These are phyloP conservation scores for Discostella stelligera DNA, from an alignment of 352 stramenopile genomes.

Conservation along the genomic window DNA sequence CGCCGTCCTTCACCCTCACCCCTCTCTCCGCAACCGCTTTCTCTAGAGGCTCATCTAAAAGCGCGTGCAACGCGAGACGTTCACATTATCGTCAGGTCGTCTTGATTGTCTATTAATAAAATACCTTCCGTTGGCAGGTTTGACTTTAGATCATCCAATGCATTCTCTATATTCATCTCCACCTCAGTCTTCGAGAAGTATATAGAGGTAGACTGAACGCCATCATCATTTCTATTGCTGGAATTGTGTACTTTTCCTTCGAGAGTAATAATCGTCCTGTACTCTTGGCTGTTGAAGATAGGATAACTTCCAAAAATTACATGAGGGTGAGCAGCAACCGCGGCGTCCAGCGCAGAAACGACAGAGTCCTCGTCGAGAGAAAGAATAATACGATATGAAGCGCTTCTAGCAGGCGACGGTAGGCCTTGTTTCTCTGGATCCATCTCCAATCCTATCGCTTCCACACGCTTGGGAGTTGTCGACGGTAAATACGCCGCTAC, in stretches of 20 bases:
- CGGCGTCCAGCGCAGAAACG: slow-evolving; percentile 66
- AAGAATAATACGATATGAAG: slow-evolving; percentile 65
- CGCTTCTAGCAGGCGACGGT: slow-evolving; percentile 37
- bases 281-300: slow-evolving; percentile 69
- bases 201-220: neutral
- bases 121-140: slow-evolving; percentile 63
- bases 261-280: slow-evolving; percentile 79
- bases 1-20: neutral
- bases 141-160: slow-evolving; percentile 69
- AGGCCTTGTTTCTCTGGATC: slow-evolving; percentile 2
- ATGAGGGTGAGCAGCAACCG: slow-evolving; percentile 61
- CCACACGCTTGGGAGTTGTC: slow-evolving; percentile 10
- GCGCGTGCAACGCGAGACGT: too few relatives aligned
- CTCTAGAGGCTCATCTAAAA: too few relatives aligned
- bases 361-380: slow-evolving; percentile 67
- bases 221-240: slow-evolving; percentile 4
- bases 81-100: slow-evolving; percentile 42
- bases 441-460: slow-evolving; percentile 17
- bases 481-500: slow-evolving; percentile 72
- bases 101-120: slow-evolving; percentile 69
- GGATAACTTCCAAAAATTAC: slow-evolving; percentile 79
- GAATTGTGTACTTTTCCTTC: slow-evolving; percentile 57
- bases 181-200: slow-evolving; percentile 65
- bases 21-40: neutral
- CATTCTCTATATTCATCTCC: slow-evolving; percentile 58